Base-by-base conservation (phyloP, 768 basidiomycete genomes). In the Psilocybe sp. region DNA sequence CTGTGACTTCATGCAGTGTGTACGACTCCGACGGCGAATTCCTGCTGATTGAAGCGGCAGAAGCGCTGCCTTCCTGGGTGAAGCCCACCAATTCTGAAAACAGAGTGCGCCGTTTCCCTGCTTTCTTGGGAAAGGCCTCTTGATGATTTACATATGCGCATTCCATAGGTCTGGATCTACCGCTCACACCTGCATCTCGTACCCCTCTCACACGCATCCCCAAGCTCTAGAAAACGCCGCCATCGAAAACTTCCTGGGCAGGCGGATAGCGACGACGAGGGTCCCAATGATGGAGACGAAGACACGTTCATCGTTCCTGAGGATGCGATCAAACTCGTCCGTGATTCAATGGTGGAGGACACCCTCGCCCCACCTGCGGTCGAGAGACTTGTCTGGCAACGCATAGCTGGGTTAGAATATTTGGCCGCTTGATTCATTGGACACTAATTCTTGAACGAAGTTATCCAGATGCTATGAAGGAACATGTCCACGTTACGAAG, bases 11-110 rank as follows among this genome's bases (percentile, higher is more conserved):
- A 33, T 33, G 33, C 56, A 88, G 87, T 56, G 79, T 87, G 11
- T 84, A 80, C 51, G 97, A 99, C 70, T 87, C 88, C 4, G 96
- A 98, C 66, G 97, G 97, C 20, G 92, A 98, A 59, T 98, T 98
- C 63, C 70, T 98, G 40, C 77, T 99, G 49, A 98, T 98, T 52
- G 97, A 99, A 69, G 96, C 93, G 3, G 97, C 97, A 16, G 89
- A 97, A 45, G 78, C 74, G 23, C 71, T 99, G 12, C 96, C 96
- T 13, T 69, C 75, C 4, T 98, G 96, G 97, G 85, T 97, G 40
- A 88, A 86, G 23, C 97, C 96, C 12, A 76, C 84, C 32, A 98
- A 96, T 65, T 84, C 92, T 43, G 84, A 87, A 66, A 96, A 98
- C 71, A 85, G 97, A 76, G 94, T 95, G 71, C 72, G 90, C 76